These are phyloP conservation scores for Termitomyces sp. DNA, from an alignment of 768 basidiomycete genomes.

Conservation along the genomic window DNA sequence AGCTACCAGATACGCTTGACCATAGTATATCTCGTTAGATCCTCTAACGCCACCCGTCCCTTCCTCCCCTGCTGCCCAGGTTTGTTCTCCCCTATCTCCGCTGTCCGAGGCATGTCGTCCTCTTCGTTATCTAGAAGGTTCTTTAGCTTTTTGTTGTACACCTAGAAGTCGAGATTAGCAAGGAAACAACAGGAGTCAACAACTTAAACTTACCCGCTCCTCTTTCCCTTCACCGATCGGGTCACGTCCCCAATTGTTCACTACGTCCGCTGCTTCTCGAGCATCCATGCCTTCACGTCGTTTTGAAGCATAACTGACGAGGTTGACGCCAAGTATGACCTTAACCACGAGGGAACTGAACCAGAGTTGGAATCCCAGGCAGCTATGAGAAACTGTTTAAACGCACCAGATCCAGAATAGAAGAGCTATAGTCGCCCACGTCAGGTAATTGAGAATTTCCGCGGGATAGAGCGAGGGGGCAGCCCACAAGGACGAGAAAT, in stretches of 20 bases:
- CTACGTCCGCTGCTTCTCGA: constrained; percentile 62
- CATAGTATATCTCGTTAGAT: constrained; percentile 93
- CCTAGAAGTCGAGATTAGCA: constrained; percentile 28
- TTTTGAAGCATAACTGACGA: constrained; percentile 77
- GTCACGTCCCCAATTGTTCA: constrained; percentile 88
- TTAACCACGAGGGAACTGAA: constrained; percentile 81
- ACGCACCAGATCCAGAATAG: constrained; percentile 82
- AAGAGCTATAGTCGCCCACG: constrained; percentile 60
- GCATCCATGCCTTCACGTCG: constrained; percentile 74
- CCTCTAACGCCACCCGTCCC: constrained; percentile 72
- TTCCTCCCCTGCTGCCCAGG: constrained; percentile 38
- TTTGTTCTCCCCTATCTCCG: constrained; percentile 69
- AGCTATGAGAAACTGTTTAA: background rate
- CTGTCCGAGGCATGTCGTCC: constrained; percentile 61
- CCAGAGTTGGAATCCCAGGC: background rate
- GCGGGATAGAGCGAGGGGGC: constrained; percentile 38
- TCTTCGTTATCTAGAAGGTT: constrained; percentile 58
- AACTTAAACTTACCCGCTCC: constrained; percentile 55
- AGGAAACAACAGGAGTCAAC: background rate
- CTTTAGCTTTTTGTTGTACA: constrained; percentile 80
- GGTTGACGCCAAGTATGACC: constrained; percentile 84
- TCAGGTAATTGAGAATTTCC: constrained; percentile 47
- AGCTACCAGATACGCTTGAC: constrained; percentile 85
- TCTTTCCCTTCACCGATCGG: constrained; percentile 88
- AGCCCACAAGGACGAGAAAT: constrained; percentile 39